Evolutionary conservation across 1,139 yeast species (phyloP), one percentile per base, ranked within the genome.

Genomic region (Saccharomyces hybrid): DNA sequence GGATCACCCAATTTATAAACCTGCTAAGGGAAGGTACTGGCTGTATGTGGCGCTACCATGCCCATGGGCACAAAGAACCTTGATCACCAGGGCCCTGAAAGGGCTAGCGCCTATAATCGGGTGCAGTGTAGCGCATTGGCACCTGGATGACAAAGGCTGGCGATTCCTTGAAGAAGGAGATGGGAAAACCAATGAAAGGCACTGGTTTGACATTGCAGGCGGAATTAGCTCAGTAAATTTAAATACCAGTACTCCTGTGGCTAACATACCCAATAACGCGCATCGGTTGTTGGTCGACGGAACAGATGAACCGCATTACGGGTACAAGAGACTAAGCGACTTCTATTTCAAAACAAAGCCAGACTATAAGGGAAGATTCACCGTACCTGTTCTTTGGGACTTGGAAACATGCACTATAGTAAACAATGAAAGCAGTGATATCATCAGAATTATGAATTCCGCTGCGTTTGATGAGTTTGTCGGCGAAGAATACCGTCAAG

Each of bases 361-460:
- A 2, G 79, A 85, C 44, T 91, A 89, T 69, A 73, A 69, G 16
- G 96, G 93, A 3, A 77, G 97, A 59, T 87, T 81, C 68, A 91
- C 98, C 1, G 98, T 91, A 44, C 98, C 98, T 1, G 86, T 90
- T 1, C 76, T 91, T 62, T 91, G 96, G 95, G 98, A 91, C 69
- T 86, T 80, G 66, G 84, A 90, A 71, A 78, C 79, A 44, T 73
- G 81, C 56, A 87, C 96, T 2, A 87, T 91, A 69, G 98, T 91
- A 56, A 88, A 81, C 74, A 91, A 91, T 68, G 98, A 91, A 71
- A 84, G 95, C 57, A 76, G 93, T 38, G 97, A 91, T 68, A 88
- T 91, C 63, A 82, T 93, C 61, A 81, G 97, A 62, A 87, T 89
- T 75, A 73, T 91, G 61, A 85, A 88, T 69, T 61, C 64, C 47